Evolutionary conservation across 2,329 filamentous ascomycete species (phyloP), one percentile per base, ranked within the genome.

Genomic region (Penicillium sp.): DNA sequence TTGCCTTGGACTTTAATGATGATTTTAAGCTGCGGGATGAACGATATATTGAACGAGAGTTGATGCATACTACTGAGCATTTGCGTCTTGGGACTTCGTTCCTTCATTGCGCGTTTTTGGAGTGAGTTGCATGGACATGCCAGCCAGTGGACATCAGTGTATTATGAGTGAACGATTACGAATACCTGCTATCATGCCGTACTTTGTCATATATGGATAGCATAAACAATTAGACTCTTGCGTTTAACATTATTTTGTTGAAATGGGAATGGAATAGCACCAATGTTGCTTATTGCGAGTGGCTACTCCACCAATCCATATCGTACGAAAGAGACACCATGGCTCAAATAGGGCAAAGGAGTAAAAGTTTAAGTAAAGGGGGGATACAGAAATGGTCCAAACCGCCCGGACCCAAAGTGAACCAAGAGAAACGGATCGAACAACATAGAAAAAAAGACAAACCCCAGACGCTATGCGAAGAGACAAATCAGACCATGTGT

Each of bases 401-500:
- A 9, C 36, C 47, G 46, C 43, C 39, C 36, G 46, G 43, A 51
- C 33, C 51, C 27, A 52, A 32, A 23, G 40, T 18, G 27, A 32
- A 51, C 24, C 37, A 42, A 40, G 42, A 50, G 26, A 39, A 30
- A 51, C 45, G 46, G 21, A 26, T n/a, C 17, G 24, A 47, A 37
- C 37, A 52, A 54, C 45, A 62, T 27, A 43, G 51, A 52, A 58
- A 60, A 61, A 50, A n/a, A 55, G 53, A 40, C 41, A 57, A 67
- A 69, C 67, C 68, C 67, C 68, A 63, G 60, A 61, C 68, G 68
- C 68, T 71, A 71, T 71, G 68, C 68, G 61, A 68, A 63, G 56
- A 59, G 58, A 59, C 44, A 66, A 67, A 67, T 61, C 56, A 67
- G 65, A 60, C 54, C 58, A 58, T 57, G 52, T 59, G 58, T 51